Base-by-base conservation (phyloP, 768 basidiomycete genomes). In the Imleria badia region DNA sequence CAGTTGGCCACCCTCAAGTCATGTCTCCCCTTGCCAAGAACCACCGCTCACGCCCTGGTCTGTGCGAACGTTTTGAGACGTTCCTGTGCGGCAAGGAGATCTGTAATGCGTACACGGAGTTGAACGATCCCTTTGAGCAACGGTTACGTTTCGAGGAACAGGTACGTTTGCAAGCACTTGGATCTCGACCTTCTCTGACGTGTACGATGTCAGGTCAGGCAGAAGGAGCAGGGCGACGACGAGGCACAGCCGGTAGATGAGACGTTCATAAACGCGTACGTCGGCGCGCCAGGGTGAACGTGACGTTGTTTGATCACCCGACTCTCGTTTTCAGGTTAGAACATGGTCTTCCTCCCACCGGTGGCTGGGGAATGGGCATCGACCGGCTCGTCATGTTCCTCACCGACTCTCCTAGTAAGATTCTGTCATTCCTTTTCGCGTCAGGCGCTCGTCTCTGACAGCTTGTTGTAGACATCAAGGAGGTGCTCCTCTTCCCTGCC, bases 1-100 rank as follows among this genome's bases (percentile, higher is more conserved):
- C 61, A 89, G 94, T 96, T 58, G 97, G 97, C 30, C 97, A 98
- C 75, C 97, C 97, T 15, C 95, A 98, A 77, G 93, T 98, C 61
- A 99, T 99, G 97, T 98, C 96, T 0, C 97, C 97, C 3, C 86
- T 99, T 34, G 97, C 97, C 72, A 99, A 99, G 78, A 92, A 90
- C 83, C 95, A 98, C 73, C 91, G 97, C 59, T 91, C 91, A n/a
- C 85, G 92, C 39, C 92, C 94, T 0, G 97, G 97, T 36, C 81
- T 99, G 23, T 98, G 97, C 73, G 97, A 99, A 73, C 94, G 97
- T 17, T 99, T 99, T 76, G 97, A 99, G 72, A 93, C 85, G 10
- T 99, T 99, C 83, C 83, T 99, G 81, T 96, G 94, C 49, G 93
- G 93, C 55, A 95, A 97, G 80, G 96, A 98, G 75, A 86, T 98